Evolutionary conservation across 1,284 basidiomycete species (phyloP).

Genomic region (Sporisorium exsertum): DNA sequence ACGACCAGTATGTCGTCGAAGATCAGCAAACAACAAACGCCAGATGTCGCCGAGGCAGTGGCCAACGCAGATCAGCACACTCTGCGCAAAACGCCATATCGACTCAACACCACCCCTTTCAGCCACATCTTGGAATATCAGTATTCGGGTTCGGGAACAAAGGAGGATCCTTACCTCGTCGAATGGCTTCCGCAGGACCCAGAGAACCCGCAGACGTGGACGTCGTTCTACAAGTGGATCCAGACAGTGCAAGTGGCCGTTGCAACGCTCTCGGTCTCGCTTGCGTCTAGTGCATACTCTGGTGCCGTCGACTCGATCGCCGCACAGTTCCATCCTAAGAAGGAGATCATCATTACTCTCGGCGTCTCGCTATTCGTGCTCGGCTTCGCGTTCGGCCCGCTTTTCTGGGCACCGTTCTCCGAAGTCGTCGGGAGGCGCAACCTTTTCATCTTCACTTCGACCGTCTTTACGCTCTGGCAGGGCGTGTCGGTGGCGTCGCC

Average conservation of each 20-base stretch:
- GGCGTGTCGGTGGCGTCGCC: conserved; percentile 76
- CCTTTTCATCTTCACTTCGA: conserved; percentile 76
- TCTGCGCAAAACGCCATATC: conserved; percentile 49
- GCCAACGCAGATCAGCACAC: conserved; percentile 33
- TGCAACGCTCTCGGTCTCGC: conserved; percentile 59
- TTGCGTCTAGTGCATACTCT: conserved; percentile 58
- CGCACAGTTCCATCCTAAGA: conserved; percentile 42
- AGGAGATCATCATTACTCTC: conserved; percentile 50
- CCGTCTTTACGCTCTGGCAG: conserved; percentile 77
- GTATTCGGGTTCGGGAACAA: conserved; percentile 70
- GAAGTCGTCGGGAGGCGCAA: conserved; percentile 76
- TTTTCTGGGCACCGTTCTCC: conserved; percentile 76
- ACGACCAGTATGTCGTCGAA: conserved; percentile 26
- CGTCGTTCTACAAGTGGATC: conserved; percentile 48
- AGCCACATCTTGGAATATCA: conserved; percentile 66
- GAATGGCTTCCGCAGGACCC: conserved; percentile 52
- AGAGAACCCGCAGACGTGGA: conserved; percentile 51
- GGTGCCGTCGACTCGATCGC: conserved; percentile 54
- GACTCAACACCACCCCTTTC: conserved; percentile 68
- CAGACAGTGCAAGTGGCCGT: conserved; percentile 59
- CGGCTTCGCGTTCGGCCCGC: conserved; percentile 71
- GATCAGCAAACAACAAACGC: not conserved
- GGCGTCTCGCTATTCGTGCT: conserved; percentile 78
- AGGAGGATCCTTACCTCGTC: conserved; percentile 70
- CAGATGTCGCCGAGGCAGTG: conserved; percentile 2